Evolutionary conservation across 2,329 filamentous ascomycete species (phyloP).

Genomic region (Pyrenochaeta sp.): DNA sequence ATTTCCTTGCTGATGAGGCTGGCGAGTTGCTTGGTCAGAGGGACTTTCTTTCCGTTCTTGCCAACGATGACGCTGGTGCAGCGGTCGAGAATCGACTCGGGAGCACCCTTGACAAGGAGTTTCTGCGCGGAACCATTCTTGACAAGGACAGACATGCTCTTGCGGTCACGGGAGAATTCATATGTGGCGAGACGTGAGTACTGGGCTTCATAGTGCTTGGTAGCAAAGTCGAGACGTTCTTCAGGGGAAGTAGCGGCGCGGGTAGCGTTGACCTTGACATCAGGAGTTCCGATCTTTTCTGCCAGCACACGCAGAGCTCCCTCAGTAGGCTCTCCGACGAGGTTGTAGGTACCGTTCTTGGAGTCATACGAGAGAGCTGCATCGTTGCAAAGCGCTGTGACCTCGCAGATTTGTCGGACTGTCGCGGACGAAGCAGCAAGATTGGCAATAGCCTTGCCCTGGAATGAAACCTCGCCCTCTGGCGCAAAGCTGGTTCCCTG

Average conservation of each 20-base stretch:
- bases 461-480: conserved; percentile 73
- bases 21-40: conserved; percentile 72
- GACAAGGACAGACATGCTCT: conserved; percentile 98
- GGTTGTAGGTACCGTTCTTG: conserved; percentile 76
- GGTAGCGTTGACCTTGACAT: conserved; percentile 65
- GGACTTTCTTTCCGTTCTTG: conserved; percentile 76
- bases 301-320: conserved; percentile 88
- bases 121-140: conserved; percentile 73
- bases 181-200: conserved; percentile 83
- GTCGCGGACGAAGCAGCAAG: conserved; percentile 76
- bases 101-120: conserved; percentile 94
- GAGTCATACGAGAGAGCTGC: conserved; percentile 82
- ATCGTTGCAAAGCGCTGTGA: conserved; percentile 84
- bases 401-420: conserved; percentile 76
- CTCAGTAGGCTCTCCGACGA: conserved; percentile 93
- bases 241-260: conserved; percentile 57
- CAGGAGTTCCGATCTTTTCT: conserved; percentile 90
- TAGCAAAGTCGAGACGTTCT: conserved; percentile 79
- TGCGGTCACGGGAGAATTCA: conserved; percentile 96
- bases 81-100: conserved; percentile 91
- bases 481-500: conserved; percentile 93
- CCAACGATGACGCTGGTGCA: conserved; percentile 85
- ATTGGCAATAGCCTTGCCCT: conserved; percentile 73
- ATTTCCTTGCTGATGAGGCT: conserved; percentile 80
- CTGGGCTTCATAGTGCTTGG: conserved; percentile 80